phyloP scores from a whole-genome alignment of 106 monocot genomes.

The Iris macrosiphon region DNA sequence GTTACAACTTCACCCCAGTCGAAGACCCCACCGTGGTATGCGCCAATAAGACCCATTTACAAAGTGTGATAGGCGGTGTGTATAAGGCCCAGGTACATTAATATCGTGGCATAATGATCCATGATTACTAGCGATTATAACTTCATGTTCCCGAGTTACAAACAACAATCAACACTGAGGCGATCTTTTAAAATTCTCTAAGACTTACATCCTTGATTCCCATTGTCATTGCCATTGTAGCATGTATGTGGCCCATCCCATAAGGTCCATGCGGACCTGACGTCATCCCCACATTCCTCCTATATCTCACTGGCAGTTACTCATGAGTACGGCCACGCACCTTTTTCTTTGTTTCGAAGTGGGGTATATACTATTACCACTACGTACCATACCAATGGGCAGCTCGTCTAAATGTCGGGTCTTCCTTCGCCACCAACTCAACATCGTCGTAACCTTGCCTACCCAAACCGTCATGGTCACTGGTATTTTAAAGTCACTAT shows the following conservation, averaged over 20 bases:
- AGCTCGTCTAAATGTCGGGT: no score
- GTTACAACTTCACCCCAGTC: constrained; percentile 12
- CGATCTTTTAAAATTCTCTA: constrained; percentile 1
- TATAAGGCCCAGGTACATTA: not conserved
- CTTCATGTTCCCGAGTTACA: constrained; percentile 8
- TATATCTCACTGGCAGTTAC: constrained; percentile 3
- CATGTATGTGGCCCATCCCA: not conserved
- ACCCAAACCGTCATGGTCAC: no score
- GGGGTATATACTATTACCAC: no score
- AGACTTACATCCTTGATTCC: constrained; percentile 1
- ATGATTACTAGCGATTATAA: constrained; percentile 2
- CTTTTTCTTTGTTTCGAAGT: constrained; percentile 5
- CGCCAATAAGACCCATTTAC: constrained; percentile 19
- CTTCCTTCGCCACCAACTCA: no score
- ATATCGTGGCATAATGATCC: constrained; percentile 2
- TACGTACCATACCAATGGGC: no score
- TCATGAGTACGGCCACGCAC: not conserved
- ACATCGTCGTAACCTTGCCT: no score
- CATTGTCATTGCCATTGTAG: constrained; percentile 5
- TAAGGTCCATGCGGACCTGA: constrained; percentile 1
- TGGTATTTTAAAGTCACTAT: no score
- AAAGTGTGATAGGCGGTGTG: no score
- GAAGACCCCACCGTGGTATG: constrained; percentile 8
- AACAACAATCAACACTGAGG: constrained; percentile 5
- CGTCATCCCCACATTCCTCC: no score